Base-by-base conservation (phyloP, 257 asterid genomes). In the Ilex asprella region DNA sequence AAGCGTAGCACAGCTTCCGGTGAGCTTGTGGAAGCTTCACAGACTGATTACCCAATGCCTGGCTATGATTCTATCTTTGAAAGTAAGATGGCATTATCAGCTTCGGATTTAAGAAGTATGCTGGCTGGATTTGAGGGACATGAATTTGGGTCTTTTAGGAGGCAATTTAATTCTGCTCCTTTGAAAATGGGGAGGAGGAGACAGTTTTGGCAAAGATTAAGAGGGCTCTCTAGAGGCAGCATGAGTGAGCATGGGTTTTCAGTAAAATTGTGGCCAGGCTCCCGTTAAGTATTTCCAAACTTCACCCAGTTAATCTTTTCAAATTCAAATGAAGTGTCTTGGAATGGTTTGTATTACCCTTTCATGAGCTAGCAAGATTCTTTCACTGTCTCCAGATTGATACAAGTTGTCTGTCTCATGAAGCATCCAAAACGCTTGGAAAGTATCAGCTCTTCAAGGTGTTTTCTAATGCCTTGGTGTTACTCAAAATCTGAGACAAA, bases 101-200 rank as follows among this genome's bases (percentile, higher is more conserved):
- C 79, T 15, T 67, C 85, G 1, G 79, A 87, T 66, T 72, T 87
- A 46, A 67, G 70, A 63, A 75, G 84, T 44, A 72, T 61, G 21
- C 67, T 90, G 10, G 83, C 60, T 15, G 80, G 70, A 29, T 55
- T 70, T 15, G 78, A 55, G 47, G 82, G 75, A 63, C 64, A 31
- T 56, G 96, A 84, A 65, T 86, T 87, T 0, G 92, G 76, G 69
- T 86, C 95, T 39, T 86, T 82, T 63, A 77, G 92, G 78, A 78
- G 95, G 67, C 83, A 88, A 52, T 91, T 78, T 62, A 88, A 88
- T 55, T 91, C 96, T 9, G 98, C 85, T 58, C 98, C 98, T 15
- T 54, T 88, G 65, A 77, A 71, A 58, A 66, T 69, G 86, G 90
- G 66, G 67, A 63, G 85, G 32, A 82, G 75, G 59, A 62, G 61